Base-by-base conservation (phyloP, 495 filamentous ascomycete genomes). In the Penicillium robsamsonii region DNA sequence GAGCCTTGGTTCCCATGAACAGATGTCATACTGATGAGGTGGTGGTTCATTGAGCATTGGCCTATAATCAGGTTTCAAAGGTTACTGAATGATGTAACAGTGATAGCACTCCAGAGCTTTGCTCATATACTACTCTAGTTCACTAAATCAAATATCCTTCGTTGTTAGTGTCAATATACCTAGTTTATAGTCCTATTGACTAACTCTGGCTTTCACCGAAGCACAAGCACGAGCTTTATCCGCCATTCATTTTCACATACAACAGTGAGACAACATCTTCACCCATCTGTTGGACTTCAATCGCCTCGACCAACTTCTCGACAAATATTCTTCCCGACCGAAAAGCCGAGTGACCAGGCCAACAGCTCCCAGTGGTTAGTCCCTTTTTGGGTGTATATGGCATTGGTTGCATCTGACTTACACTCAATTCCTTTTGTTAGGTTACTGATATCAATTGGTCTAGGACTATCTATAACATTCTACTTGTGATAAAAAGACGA, bases 41-140 rank as follows among this genome's bases (percentile, higher is more conserved):
- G 1, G 29, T 31, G 6, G 27, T 47, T 29, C 44, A 46, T 29
- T 30, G 29, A 29, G 1, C 2, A 12, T 12, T 9, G 4, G 10
- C 3, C 9, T 5, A 22, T 24, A 24, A 22, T 20, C 41, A 24
- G 15, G 40, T 43, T 43, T 12, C 10, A 43, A 46, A 31, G 27
- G 4, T n/a, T 10, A 30, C n/a, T n/a, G n/a, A n/a, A 41, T 51
- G 49, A 51, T 51, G 49, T 51, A 51, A 51, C 22, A 15, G 41
- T 51, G 35, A 51, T 29, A 40, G 35, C 35, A 41, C 35, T 5
- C 33, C 22, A 24, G 20, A 29, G 33, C 2, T 41, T 17, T 15
- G 3, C 17, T 40, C 17, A 27, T 51, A 27, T 18, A 25, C 22
- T 18, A 8, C 15, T 38, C 10, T 50, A 7, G 7, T 38, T 17